Evolutionary conservation across 2,329 filamentous ascomycete species (phyloP).

Genomic region (Trichoderma guizhouense): DNA sequence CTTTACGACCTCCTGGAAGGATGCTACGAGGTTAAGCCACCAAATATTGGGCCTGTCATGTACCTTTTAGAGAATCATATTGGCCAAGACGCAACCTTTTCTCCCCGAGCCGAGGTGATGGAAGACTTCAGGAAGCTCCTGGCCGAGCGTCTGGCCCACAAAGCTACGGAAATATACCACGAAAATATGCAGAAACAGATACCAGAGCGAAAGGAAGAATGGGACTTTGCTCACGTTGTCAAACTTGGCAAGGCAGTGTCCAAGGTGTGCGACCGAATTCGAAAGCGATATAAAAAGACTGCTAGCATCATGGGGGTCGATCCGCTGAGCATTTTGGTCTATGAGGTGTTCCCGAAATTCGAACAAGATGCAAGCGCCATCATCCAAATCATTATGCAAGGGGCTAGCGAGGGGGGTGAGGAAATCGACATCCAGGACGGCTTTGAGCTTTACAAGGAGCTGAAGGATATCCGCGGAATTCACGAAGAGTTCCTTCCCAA

Average conservation of each 20-base stretch:
- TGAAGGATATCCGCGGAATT: constrained; percentile 79
- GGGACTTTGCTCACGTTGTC: constrained; percentile 90
- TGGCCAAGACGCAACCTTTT: constrained; percentile 72
- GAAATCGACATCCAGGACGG: constrained; percentile 88
- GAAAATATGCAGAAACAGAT: constrained; percentile 76
- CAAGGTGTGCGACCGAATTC: constrained; percentile 80
- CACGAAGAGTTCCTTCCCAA: constrained; percentile 72
- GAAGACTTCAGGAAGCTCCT: constrained; percentile 71
- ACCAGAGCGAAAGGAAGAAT: constrained; percentile 73
- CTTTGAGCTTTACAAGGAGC: constrained; percentile 86
- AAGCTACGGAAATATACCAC: constrained; percentile 76
- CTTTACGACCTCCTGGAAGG: constrained; percentile 83
- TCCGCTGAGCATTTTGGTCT: constrained; percentile 67
- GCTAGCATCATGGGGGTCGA: constrained; percentile 78
- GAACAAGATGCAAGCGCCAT: constrained; percentile 86
- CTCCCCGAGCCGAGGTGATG: constrained; percentile 64
- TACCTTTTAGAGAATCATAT: constrained; percentile 80
- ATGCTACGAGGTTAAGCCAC: constrained; percentile 85
- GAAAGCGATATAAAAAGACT: constrained; percentile 86
- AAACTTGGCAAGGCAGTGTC: constrained; percentile 82
- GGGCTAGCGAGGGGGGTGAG: constrained; percentile 63
- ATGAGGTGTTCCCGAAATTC: constrained; percentile 83
- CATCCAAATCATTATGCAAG: constrained; percentile 73
- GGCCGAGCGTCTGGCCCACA: constrained; percentile 66
- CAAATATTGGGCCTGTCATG: constrained; percentile 75